Evolutionary conservation across 306 rosid genomes (phyloP).

Genomic region (Ormosia semicastrata): DNA sequence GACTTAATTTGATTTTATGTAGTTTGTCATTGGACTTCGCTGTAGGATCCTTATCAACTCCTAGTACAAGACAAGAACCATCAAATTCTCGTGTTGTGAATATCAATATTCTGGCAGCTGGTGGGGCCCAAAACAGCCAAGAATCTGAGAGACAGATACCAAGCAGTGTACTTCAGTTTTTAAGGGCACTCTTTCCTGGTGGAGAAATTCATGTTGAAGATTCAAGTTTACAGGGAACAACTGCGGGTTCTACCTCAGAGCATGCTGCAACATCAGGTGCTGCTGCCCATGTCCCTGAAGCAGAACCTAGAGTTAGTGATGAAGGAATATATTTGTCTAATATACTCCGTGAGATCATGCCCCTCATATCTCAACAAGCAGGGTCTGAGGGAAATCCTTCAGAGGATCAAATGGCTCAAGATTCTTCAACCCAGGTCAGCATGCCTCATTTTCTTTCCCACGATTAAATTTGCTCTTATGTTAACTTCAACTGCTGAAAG

Average conservation of each 20-base stretch:
- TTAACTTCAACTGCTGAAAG: slow-evolving; percentile 11
- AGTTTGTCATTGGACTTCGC: slow-evolving; percentile 24
- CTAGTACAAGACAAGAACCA: slow-evolving; percentile 48
- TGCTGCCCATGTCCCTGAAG: slow-evolving; percentile 45
- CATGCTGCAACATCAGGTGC: slow-evolving; percentile 53
- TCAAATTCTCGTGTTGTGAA: slow-evolving; percentile 55
- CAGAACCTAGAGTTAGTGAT: slow-evolving; percentile 63
- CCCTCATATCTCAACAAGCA: slow-evolving; percentile 61
- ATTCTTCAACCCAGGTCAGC: slow-evolving; percentile 59
- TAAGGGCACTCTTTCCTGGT: slow-evolving; percentile 75
- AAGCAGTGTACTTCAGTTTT: slow-evolving; percentile 51
- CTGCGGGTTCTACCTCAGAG: slow-evolving; percentile 41
- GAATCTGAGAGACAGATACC: slow-evolving; percentile 83
- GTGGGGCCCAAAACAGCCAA: slow-evolving; percentile 61
- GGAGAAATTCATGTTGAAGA: slow-evolving; percentile 90
- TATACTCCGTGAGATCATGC: slow-evolving; percentile 80
- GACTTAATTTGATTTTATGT: not conserved
- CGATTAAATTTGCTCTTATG: not conserved
- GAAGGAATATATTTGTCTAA: slow-evolving; percentile 85
- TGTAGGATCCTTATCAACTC: slow-evolving; percentile 54
- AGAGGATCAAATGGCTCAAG: slow-evolving; percentile 38
- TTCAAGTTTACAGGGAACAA: slow-evolving; percentile 55
- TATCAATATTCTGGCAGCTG: slow-evolving; percentile 68
- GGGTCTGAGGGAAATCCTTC: slow-evolving; percentile 50
- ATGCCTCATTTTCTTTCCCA: slow-evolving; percentile 2